These are phyloP conservation scores for Massarina eburnea DNA, from an alignment of 2,329 filamentous ascomycete species.

Conservation along the genomic window DNA sequence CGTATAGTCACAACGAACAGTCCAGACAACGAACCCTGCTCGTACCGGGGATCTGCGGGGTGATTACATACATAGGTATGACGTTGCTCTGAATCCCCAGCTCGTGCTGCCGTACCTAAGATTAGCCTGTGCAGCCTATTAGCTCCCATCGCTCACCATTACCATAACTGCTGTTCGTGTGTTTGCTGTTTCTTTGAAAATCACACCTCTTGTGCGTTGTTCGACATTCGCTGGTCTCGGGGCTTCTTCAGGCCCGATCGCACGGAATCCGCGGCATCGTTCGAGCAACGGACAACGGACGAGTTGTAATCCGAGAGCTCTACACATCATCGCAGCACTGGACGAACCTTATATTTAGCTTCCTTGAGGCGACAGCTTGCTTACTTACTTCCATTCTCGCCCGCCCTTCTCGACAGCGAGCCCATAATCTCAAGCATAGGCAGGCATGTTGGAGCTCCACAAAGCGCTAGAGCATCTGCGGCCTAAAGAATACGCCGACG, in stretches of 20 bases:
- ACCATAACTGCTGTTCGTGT: not conserved
- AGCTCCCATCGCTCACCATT: not conserved
- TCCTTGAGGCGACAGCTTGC: not conserved
- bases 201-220: not conserved
- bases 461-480: constrained; percentile 48
- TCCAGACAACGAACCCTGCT: too few species aligned
- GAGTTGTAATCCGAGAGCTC: not conserved
- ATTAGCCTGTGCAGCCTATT: too few species aligned
- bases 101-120: too few species aligned
- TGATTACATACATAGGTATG: too few species aligned
- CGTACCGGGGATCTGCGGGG: too few species aligned
- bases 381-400: too few species aligned
- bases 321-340: not conserved
- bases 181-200: not conserved
- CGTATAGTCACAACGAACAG: too few species aligned
- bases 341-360: not conserved
- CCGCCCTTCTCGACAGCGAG: too few species aligned
- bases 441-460: constrained; percentile 44
- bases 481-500: constrained; percentile 48
- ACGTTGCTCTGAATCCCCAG: not conserved
- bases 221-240: too few species aligned
- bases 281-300: too few species aligned
- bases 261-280: too few species aligned
- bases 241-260: too few species aligned
- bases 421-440: not conserved